These are phyloP conservation scores for Fusarium liriodendri DNA, from an alignment of 2,329 filamentous ascomycete genomes.

Conservation along the genomic window DNA sequence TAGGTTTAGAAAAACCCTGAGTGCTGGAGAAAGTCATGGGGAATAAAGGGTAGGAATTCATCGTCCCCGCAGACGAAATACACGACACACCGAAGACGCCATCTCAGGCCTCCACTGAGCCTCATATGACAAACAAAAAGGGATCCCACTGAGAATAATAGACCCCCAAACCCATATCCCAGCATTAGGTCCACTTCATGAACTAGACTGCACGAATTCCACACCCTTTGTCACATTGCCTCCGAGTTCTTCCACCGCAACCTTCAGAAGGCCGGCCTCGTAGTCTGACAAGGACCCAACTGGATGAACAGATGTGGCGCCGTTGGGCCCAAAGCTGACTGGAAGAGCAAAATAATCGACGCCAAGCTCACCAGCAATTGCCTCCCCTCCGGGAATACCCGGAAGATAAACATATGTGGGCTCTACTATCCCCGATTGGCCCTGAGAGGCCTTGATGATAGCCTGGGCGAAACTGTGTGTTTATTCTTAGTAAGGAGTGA, in stretches of 20 bases:
- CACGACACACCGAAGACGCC: no score
- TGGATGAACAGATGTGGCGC: neutral
- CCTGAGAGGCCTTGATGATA: constrained; percentile 77
- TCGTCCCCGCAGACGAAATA: no score
- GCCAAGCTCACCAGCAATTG: constrained; percentile 65
- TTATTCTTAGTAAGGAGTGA: neutral
- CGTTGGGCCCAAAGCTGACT: neutral
- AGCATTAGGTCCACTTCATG: neutral
- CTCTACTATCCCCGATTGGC: constrained; percentile 78
- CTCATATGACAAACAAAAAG: no score
- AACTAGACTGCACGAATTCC: neutral
- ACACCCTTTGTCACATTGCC: neutral
- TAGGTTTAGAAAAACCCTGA: no score
- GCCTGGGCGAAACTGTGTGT: constrained; percentile 65
- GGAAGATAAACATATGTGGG: constrained; percentile 68
- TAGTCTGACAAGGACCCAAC: neutral
- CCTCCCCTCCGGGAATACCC: constrained; percentile 75
- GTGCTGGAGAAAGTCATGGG: no score
- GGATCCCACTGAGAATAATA: no score
- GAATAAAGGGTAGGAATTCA: no score
- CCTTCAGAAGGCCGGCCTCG: neutral
- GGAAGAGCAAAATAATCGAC: constrained; percentile 61
- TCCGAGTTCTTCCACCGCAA: neutral
- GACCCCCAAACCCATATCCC: neutral
- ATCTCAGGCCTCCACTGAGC: no score